A percentile compares a stretch with the other conserved stretches of the same genome.
phyloP scores from a whole-genome alignment of 495 filamentous ascomycete species.

The Melanomma pulvis-pyrius region DNA sequence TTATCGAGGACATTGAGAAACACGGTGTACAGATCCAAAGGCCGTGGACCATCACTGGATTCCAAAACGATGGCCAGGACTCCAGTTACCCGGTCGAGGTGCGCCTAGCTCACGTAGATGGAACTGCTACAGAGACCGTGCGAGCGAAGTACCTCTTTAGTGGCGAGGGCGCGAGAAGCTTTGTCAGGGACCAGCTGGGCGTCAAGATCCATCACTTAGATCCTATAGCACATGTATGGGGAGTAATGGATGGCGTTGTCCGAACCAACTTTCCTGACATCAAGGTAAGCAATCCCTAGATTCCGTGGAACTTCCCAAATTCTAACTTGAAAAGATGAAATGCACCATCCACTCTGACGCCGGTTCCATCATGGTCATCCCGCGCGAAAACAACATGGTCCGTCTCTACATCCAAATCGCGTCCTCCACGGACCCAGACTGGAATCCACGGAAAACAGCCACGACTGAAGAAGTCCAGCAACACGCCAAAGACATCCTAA shows the following conservation, averaged over 20 bases:
- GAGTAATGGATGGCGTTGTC: conserved; percentile 53
- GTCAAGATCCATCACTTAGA: conserved; percentile 65
- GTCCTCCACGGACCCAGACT: conserved; percentile 64
- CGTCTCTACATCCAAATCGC: conserved; percentile 52
- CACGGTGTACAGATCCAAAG: conserved; percentile 60
- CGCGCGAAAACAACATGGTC: conserved; percentile 51
- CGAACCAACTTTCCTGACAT: conserved; percentile 53
- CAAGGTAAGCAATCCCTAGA: conserved; percentile 42
- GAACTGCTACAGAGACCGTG: conserved; percentile 65
- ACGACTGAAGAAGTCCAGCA: conserved; percentile 63
- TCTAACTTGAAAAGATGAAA: conserved; percentile 68
- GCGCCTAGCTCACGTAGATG: conserved; percentile 73
- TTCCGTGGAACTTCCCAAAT: background rate
- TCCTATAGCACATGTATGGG: conserved; percentile 60
- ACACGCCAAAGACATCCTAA: conserved; percentile 63
- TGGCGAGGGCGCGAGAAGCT: conserved; percentile 67
- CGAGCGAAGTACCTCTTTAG: conserved; percentile 67
- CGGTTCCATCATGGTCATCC: conserved; percentile 53
- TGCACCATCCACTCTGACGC: conserved; percentile 66
- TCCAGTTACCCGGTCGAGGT: conserved; percentile 66
- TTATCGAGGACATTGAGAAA: conserved; percentile 65
- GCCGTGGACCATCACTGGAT: conserved; percentile 65
- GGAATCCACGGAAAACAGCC: conserved; percentile 53
- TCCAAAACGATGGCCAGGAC: conserved; percentile 61
- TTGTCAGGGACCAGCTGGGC: conserved; percentile 61